Evolutionary conservation across 73 alveolate species (phyloP), one percentile per base, ranked within the genome.

Genomic region (Tetrahymena malaccensis): DNA sequence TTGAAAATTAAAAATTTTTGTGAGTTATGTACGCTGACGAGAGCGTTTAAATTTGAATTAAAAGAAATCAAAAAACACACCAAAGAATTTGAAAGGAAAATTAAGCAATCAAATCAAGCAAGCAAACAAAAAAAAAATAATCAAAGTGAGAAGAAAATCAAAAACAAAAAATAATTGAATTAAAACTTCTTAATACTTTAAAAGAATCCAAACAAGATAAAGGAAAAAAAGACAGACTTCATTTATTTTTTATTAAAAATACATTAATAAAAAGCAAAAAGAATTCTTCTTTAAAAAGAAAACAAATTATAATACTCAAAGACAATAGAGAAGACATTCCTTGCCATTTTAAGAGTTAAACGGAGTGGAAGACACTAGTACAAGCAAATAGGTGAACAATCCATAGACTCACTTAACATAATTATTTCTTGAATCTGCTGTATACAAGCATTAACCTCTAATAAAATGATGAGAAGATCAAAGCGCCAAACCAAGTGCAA

Each of bases 11-110:
- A 70, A 70, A 27, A 22, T 27, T 70, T 70, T 70, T 3, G 34
- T 70, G 89, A 70, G 89, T 70, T 70, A 70, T 70, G 89, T 70
- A 70, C 89, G 89, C 89, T 70, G 89, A 70, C 89, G 89, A 70
- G 89, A 70, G 89, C 89, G 89, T 70, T 70, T 70, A 70, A 70
- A 70, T 70, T 70, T 70, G 89, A 70, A 70, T 70, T 70, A 70
- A 70, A 70, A 70, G 89, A 70, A 70, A 70, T 70, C 89, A 70
- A 70, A 70, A 70, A 70, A 70, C 89, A 70, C 89, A 70, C 89
- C 89, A 70, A 70, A 70, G 89, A 70, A 31, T 70, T 70, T 70
- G 89, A 70, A 70, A 70, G 43, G 89, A 70, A 70, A 70, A 70
- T 70, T 27, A 70, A 27, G 34, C 89, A 70, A 70, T 25, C 34